phyloP scores from a whole-genome alignment of 768 basidiomycete genomes.

The Agaricus sinodeliciosus region DNA sequence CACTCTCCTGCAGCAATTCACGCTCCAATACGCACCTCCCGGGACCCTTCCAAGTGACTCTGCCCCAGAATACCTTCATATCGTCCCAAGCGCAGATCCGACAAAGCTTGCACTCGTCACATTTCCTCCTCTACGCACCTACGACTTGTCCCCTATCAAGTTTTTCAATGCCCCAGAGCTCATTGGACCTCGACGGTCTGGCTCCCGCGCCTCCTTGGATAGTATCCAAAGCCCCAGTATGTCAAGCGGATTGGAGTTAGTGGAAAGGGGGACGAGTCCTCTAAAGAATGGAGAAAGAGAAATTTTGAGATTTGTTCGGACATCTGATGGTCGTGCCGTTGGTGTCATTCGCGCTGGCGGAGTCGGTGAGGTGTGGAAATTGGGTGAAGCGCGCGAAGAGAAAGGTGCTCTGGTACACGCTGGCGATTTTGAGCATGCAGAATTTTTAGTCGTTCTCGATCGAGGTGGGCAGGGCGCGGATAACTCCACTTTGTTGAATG shows the following conservation, averaged over 20 bases:
- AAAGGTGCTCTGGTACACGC: constrained; percentile 31
- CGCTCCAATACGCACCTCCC: constrained; percentile 53
- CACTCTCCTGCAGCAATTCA: constrained; percentile 71
- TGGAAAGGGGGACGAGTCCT: constrained; percentile 32
- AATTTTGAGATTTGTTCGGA: constrained; percentile 63
- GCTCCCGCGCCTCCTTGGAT: not conserved
- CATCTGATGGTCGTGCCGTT: constrained; percentile 73
- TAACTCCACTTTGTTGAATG: not conserved
- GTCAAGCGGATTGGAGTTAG: constrained; percentile 40
- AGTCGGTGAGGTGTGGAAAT: constrained; percentile 59
- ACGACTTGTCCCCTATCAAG: constrained; percentile 46
- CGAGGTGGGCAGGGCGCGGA: constrained; percentile 36
- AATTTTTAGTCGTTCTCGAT: constrained; percentile 66
- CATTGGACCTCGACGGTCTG: not conserved
- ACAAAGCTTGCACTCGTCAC: constrained; percentile 52
- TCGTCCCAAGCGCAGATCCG: constrained; percentile 42
- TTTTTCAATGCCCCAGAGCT: constrained; percentile 46
- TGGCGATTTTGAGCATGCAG: constrained; percentile 48
- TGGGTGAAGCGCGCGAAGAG: constrained; percentile 38
- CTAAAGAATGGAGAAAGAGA: constrained; percentile 40
- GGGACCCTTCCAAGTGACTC: constrained; percentile 49
- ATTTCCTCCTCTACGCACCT: constrained; percentile 58
- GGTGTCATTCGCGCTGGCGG: constrained; percentile 54
- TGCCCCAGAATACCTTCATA: constrained; percentile 44
- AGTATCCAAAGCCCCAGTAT: not conserved